A percentile compares a stretch with the other conserved stretches of the same genome.
phyloP scores from a whole-genome alignment of 345 rosid genomes.

The Eucalyptus lansdowneana region DNA sequence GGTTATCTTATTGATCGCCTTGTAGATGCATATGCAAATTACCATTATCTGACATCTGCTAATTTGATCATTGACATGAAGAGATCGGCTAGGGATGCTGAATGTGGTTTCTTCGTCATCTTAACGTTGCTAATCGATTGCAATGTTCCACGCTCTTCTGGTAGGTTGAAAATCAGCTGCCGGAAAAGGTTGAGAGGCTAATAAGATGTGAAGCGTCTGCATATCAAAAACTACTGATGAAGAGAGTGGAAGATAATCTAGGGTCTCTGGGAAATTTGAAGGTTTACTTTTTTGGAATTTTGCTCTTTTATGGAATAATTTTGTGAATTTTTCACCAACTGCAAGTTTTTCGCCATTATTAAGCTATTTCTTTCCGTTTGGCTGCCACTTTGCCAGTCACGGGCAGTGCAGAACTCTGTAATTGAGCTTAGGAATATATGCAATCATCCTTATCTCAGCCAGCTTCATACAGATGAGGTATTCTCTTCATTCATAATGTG shows the following conservation, averaged over 20 bases:
- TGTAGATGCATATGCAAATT: neutral
- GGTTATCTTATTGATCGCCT: neutral
- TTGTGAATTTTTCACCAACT: neutral
- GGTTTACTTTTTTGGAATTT: slow-evolving; percentile 18
- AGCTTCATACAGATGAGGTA: slow-evolving; percentile 90
- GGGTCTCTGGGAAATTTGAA: slow-evolving; percentile 77
- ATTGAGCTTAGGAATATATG: slow-evolving; percentile 97
- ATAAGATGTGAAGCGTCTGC: slow-evolving; percentile 90
- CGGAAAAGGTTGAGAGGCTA: slow-evolving; percentile 90
- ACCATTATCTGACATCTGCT: neutral
- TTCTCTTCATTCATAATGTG: neutral
- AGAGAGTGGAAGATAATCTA: slow-evolving; percentile 89
- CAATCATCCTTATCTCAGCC: slow-evolving; percentile 95
- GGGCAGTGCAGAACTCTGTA: slow-evolving; percentile 87
- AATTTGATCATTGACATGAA: neutral
- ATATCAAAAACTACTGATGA: slow-evolving; percentile 87
- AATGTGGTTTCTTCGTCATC: neutral
- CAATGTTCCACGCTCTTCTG: neutral
- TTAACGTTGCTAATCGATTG: neutral
- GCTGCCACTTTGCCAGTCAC: slow-evolving; percentile 29
- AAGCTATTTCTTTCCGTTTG: neutral
- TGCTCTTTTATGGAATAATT: neutral
- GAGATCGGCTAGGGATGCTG: neutral
- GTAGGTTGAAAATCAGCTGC: slow-evolving; percentile 86
- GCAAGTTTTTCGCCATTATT: neutral